phyloP scores from a whole-genome alignment of 2,329 filamentous ascomycete species.

The Didymellaceae sp. region DNA sequence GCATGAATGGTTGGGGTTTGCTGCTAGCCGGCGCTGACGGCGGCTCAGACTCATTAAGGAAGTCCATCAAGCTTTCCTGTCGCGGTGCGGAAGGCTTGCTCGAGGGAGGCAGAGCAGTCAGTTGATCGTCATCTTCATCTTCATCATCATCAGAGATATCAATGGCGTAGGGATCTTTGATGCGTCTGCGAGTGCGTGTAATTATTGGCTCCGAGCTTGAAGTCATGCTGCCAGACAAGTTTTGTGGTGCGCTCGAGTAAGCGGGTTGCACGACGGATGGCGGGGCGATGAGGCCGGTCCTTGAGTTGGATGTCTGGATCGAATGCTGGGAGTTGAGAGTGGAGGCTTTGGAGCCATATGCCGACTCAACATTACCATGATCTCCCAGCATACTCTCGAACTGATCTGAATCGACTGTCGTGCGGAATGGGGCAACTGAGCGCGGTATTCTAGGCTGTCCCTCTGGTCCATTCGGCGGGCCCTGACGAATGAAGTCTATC shows the following conservation, averaged over 20 bases:
- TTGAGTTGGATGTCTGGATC: slow-evolving; percentile 72
- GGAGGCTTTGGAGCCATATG: slow-evolving; percentile 45
- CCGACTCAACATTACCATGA: slow-evolving; percentile 41
- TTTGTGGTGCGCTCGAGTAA: slow-evolving; percentile 45
- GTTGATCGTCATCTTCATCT: slow-evolving; percentile 55
- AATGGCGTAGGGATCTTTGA: slow-evolving; percentile 92
- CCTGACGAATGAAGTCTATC: slow-evolving; percentile 93
- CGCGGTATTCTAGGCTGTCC: slow-evolving; percentile 77
- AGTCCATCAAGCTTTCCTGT: slow-evolving; percentile 72
- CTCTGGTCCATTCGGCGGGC: slow-evolving; percentile 68
- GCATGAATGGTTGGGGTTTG: slow-evolving; percentile 43
- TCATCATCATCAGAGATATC: slow-evolving; percentile 61
- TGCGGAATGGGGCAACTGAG: slow-evolving; percentile 82
- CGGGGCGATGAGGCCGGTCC: slow-evolving; percentile 67
- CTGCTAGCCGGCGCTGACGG: slow-evolving; percentile 57
- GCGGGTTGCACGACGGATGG: slow-evolving; percentile 44
- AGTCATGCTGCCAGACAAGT: slow-evolving; percentile 42
- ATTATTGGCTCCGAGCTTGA: slow-evolving; percentile 60
- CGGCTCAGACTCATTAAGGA: slow-evolving; percentile 72
- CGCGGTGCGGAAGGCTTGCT: slow-evolving; percentile 20
- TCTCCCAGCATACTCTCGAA: slow-evolving; percentile 54
- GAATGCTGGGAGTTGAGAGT: slow-evolving; percentile 51
- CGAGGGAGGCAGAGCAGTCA: slow-evolving; percentile 54
- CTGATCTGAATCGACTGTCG: slow-evolving; percentile 86
- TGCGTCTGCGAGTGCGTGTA: slow-evolving; percentile 75